These are phyloP conservation scores for Penicillium hesseltinei DNA, from an alignment of 2,329 filamentous ascomycete genomes.

Conservation along the genomic window DNA sequence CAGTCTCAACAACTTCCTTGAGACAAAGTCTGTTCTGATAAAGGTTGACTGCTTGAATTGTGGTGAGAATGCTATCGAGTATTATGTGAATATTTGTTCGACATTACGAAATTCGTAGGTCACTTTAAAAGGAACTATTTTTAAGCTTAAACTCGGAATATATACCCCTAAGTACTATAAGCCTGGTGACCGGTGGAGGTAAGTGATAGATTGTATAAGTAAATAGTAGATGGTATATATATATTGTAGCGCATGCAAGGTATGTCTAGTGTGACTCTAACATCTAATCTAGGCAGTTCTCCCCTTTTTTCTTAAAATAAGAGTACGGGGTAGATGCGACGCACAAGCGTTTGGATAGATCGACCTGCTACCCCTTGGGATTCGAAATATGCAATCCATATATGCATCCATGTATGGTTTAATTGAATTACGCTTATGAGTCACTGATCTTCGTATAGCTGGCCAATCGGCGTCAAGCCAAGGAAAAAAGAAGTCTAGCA, in stretches of 20 bases:
- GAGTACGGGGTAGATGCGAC: background rate
- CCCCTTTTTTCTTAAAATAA: background rate
- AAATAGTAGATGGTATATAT: background rate
- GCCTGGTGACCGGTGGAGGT: background rate
- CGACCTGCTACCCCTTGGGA: background rate
- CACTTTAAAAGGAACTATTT: background rate
- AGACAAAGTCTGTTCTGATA: conserved; percentile 16
- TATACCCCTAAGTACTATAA: background rate
- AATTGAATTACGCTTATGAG: background rate
- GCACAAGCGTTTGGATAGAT: background rate
- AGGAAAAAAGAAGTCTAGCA: background rate
- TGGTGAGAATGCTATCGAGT: background rate
- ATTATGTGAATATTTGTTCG: background rate
- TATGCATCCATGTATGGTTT: background rate
- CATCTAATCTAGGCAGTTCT: background rate
- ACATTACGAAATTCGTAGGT: background rate
- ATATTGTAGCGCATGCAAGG: background rate
- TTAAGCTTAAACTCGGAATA: background rate
- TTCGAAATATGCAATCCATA: background rate
- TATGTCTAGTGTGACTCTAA: background rate
- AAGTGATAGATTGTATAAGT: background rate
- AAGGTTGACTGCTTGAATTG: conserved; percentile 3
- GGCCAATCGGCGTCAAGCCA: background rate
- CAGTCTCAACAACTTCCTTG: conserved; percentile 10
- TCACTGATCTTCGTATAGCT: background rate